Evolutionary conservation across 306 rosid species (phyloP).

Genomic region (Morella rubra): DNA sequence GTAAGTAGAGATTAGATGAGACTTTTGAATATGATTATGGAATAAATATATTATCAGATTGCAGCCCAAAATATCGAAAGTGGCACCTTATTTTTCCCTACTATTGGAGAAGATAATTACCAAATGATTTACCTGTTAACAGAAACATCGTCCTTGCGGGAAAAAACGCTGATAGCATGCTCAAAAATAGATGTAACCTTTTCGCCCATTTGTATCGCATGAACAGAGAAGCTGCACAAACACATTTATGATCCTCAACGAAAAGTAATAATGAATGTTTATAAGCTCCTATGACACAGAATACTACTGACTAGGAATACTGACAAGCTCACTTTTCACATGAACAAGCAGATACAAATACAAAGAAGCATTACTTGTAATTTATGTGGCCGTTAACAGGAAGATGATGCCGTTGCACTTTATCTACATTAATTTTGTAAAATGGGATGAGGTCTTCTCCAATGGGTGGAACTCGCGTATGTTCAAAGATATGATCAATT

Average conservation of each 20-base stretch:
- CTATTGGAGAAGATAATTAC: conserved; percentile 5
- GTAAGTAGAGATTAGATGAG: not conserved
- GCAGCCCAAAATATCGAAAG: conserved; percentile 14
- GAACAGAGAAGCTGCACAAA: conserved; percentile 87
- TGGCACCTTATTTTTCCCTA: not conserved
- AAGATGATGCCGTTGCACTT: conserved; percentile 58
- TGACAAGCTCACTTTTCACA: conserved; percentile 20
- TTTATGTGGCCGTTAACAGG: conserved; percentile 78
- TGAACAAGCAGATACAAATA: conserved; percentile 16
- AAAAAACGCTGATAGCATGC: conserved; percentile 64
- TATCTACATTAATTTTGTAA: conserved; percentile 57
- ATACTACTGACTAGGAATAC: not conserved
- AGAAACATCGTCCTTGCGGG: conserved; percentile 55
- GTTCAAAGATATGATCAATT: conserved; percentile 90
- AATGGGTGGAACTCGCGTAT: conserved; percentile 59
- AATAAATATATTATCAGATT: not conserved
- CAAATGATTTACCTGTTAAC: conserved; percentile 47
- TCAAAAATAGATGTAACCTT: conserved; percentile 82
- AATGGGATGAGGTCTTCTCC: conserved; percentile 56
- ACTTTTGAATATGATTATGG: not conserved
- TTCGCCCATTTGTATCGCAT: conserved; percentile 87
- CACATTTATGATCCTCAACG: conserved; percentile 20
- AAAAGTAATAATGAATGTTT: conserved; percentile 7
- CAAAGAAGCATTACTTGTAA: conserved; percentile 68
- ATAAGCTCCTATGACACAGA: conserved; percentile 3